Base-by-base conservation (phyloP, 257 asterid genomes). In the Perilla frutescens region DNA sequence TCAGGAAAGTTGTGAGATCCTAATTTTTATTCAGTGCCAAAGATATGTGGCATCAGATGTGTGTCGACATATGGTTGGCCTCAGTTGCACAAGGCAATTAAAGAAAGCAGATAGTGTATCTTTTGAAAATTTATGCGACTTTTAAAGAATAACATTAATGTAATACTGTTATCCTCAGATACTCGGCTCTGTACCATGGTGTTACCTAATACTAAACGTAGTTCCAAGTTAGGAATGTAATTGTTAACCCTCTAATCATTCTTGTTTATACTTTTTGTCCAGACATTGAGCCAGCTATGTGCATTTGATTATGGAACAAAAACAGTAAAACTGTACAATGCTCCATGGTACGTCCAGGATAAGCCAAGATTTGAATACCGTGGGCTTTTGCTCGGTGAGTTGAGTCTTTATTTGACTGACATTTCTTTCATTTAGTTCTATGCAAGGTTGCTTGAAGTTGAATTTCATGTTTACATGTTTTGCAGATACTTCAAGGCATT, bases 401-500 rank as follows among this genome's bases (percentile, higher is more conserved):
- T 59, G 68, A 71, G 55, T 57, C 76, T 49, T 59, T 59, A 72
- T 48, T 73, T 64, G 72, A n/a, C 57, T 64, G 49, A 13, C 41
- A 63, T 70, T 54, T 63, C 13, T 72, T 57, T 43, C 53, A 49
- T 55, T 62, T 73, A 14, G 62, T 60, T 68, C 20, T 66, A 53
- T 49, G 34, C 54, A 44, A 8, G 15, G 74, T 60, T 54, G 31
- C 71, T 65, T 55, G 20, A 31, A 49, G 71, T 49, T 74, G 50
- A 64, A 55, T 73, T 59, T 70, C 58, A 7, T 58, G 9, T 40
- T 54, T 60, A 15, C 63, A 49, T 76, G 69, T 53, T 76, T 83
- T 77, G 81, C 87, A 93, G 98, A 93, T 82, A 93, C 98, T 32
- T 89, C 98, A 15, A 87, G 98, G 79, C 98, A 93, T 80, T 93